Evolutionary conservation across 495 filamentous ascomycete species (phyloP), one percentile per base, ranked within the genome.

Genomic region (Barbatosphaeria neglecta): DNA sequence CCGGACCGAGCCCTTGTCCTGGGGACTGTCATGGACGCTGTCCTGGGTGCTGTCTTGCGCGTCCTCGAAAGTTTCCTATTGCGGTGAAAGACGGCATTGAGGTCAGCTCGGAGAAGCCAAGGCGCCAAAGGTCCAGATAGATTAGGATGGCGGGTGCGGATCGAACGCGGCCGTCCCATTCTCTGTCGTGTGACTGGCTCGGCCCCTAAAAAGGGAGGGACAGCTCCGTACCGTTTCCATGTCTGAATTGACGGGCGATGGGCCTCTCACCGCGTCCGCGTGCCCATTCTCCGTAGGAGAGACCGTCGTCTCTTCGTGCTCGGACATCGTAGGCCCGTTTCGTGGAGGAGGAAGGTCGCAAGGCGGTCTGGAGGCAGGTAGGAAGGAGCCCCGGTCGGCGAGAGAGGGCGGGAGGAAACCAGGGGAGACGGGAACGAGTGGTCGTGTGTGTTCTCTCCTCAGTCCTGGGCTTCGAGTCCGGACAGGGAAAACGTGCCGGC

Each of bases 11-110:
- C 62, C 59, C 15, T 64, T 70, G 63, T 87, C 84, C 52, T 77
- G 67, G 47, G n/a, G n/a, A n/a, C n/a, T n/a, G n/a, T n/a, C n/a
- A n/a, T n/a, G n/a, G n/a, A n/a, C n/a, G n/a, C n/a, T n/a, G n/a
- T n/a, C n/a, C n/a, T n/a, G n/a, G n/a, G n/a, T n/a, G n/a, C n/a
- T n/a, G n/a, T n/a, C n/a, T n/a, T n/a, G n/a, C n/a, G 83, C 83
- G 67, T 90, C 84, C 58, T 87, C 83, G 47, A 87, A 89, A 18
- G 79, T 78, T 48, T 89, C 85, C 84, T 87, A 62, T 41, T 13
- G 5, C 13, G 33, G 33, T 13, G 11, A 16, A 11, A 37, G n/a
- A n/a, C n/a, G n/a, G n/a, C n/a, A n/a, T n/a, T 37, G 33, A 37
- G 18, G 33, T 37, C 15, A 37, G 33, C 11, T n/a, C n/a, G n/a